These are phyloP conservation scores for Danielia oregonensis DNA, from an alignment of 805 yeast species.

Conservation along the genomic window DNA sequence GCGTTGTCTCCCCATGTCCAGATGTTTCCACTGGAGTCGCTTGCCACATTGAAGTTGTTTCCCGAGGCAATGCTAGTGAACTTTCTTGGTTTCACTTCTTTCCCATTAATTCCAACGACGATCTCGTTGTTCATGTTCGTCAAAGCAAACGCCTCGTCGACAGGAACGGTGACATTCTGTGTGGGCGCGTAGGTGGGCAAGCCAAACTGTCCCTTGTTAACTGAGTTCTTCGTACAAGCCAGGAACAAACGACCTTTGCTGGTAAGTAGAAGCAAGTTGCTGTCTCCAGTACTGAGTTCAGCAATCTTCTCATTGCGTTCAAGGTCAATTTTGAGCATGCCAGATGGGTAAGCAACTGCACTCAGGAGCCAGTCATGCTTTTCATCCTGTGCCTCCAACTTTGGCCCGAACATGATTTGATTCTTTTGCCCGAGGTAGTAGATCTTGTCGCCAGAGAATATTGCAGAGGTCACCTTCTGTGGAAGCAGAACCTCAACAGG, in stretches of 20 bases:
- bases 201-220: slow-evolving; percentile 76
- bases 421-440: slow-evolving; percentile 36
- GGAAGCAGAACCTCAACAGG: slow-evolving; percentile 27
- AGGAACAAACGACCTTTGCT: slow-evolving; percentile 59
- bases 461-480: slow-evolving; percentile 22
- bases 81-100: slow-evolving; percentile 33
- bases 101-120: slow-evolving; percentile 18
- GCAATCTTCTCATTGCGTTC: slow-evolving; percentile 34
- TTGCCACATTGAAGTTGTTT: slow-evolving; percentile 63
- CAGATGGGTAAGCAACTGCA: slow-evolving; percentile 1
- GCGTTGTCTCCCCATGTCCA: slow-evolving; percentile 85
- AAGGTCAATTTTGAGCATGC: slow-evolving; percentile 4
- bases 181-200: slow-evolving; percentile 67
- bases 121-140: slow-evolving; percentile 51
- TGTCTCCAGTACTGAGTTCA: slow-evolving; percentile 56
- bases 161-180: slow-evolving; percentile 42
- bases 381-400: slow-evolving; percentile 11
- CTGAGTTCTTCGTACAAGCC: slow-evolving; percentile 42
- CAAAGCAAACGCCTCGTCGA: slow-evolving; percentile 43
- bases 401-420: slow-evolving; percentile 40
- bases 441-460: slow-evolving; percentile 50
- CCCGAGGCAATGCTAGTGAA: slow-evolving; percentile 71
- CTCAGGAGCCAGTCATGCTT: slow-evolving; percentile 7
- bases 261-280: slow-evolving; percentile 66
- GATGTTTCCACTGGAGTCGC: slow-evolving; percentile 64